These are phyloP conservation scores for Cardiospermum halicacabum DNA, from an alignment of 345 rosid genomes.

Conservation along the genomic window DNA sequence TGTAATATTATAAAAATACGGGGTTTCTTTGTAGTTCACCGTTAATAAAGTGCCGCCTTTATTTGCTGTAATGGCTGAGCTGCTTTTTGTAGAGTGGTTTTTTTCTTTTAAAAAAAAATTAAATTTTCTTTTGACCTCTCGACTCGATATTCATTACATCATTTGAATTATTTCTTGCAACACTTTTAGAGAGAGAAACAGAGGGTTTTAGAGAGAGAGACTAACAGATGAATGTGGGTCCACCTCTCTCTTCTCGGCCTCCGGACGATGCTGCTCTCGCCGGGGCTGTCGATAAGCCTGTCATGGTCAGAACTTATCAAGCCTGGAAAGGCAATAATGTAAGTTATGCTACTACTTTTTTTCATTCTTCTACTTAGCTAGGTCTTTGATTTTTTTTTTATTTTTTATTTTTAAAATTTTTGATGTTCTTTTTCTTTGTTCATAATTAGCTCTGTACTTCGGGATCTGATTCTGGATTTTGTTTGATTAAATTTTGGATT, in stretches of 20 bases:
- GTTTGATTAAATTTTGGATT: not conserved
- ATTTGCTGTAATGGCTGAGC: conserved; percentile 1
- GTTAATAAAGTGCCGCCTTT: conserved; percentile 16
- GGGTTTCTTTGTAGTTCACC: too few species aligned
- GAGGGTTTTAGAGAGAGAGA: conserved; percentile 3
- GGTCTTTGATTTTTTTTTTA: not conserved
- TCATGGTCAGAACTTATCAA: conserved; percentile 51
- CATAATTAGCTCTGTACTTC: too few species aligned
- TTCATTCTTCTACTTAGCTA: too few species aligned
- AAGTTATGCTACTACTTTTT: conserved; percentile 19
- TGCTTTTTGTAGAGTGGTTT: not conserved
- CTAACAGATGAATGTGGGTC: conserved; percentile 28
- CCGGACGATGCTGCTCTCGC: conserved; percentile 21
- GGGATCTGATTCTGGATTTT: conserved; percentile 32
- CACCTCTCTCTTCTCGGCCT: conserved; percentile 31
- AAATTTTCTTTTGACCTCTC: conserved; percentile 3
- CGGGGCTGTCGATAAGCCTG: conserved; percentile 28
- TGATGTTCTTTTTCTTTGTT: conserved; percentile 2
- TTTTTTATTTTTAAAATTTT: not conserved
- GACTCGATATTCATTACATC: too few species aligned
- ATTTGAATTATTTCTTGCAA: not conserved
- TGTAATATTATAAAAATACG: too few species aligned
- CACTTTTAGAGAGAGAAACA: conserved; percentile 5
- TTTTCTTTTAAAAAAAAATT: conserved; percentile 8
- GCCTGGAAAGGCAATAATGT: conserved; percentile 88